These are phyloP conservation scores for Lachancea quebecensis DNA, from an alignment of 805 yeast genomes.

Conservation along the genomic window DNA sequence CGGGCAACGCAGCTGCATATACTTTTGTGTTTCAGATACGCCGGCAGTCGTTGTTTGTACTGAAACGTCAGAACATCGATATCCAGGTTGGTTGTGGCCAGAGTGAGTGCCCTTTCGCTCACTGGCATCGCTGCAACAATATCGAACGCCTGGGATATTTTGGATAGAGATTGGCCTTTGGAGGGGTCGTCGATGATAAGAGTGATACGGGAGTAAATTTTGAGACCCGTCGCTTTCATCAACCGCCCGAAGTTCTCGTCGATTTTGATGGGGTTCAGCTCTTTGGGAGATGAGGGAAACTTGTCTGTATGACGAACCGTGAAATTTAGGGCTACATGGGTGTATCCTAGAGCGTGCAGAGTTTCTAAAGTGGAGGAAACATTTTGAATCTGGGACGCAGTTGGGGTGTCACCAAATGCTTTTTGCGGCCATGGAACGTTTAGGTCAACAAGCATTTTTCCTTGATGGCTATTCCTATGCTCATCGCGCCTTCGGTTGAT, in stretches of 20 bases:
- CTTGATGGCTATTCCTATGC: background rate
- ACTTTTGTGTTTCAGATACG: slow-evolving; percentile 74
- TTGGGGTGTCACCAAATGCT: slow-evolving; percentile 39
- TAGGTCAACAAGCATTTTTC: slow-evolving; percentile 50
- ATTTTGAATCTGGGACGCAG: slow-evolving; percentile 36
- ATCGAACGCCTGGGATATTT: slow-evolving; percentile 49
- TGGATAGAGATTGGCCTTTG: slow-evolving; percentile 49
- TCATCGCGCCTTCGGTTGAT: background rate
- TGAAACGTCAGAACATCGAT: slow-evolving; percentile 76
- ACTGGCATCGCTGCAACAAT: slow-evolving; percentile 74
- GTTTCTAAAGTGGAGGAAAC: slow-evolving; percentile 47
- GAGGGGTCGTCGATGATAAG: slow-evolving; percentile 69
- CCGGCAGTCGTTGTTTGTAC: slow-evolving; percentile 58
- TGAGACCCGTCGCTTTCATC: slow-evolving; percentile 35
- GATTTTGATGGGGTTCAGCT: slow-evolving; percentile 38
- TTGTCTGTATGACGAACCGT: slow-evolving; percentile 44
- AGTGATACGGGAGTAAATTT: slow-evolving; percentile 65
- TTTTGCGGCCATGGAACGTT: slow-evolving; percentile 68
- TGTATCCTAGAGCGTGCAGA: slow-evolving; percentile 57
- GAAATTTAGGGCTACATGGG: slow-evolving; percentile 71
- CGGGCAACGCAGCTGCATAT: slow-evolving; percentile 76
- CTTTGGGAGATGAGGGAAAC: slow-evolving; percentile 41
- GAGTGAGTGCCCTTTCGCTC: slow-evolving; percentile 69
- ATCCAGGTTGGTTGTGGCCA: slow-evolving; percentile 69
- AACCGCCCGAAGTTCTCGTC: slow-evolving; percentile 23